Evolutionary conservation across 139 green algal genomes (phyloP).

Genomic region (Gonium pectorale): DNA sequence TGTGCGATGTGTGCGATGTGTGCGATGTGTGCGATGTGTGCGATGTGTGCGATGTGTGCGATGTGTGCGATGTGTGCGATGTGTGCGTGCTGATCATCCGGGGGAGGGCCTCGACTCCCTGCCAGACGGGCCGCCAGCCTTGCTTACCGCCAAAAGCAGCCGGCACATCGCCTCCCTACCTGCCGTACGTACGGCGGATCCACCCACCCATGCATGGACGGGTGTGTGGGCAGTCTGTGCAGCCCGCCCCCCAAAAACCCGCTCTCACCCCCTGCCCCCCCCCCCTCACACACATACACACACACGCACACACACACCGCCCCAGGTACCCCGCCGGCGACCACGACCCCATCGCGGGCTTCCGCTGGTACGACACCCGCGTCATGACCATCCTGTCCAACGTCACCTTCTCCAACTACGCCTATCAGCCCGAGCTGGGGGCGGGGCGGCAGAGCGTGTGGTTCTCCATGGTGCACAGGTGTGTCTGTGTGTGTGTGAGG

Average conservation of each 20-base stretch:
- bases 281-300: background rate
- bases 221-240: no score
- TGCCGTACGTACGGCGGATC: no score
- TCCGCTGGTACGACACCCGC: slow-evolving; percentile 62
- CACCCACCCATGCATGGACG: no score
- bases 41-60: no score
- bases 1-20: no score
- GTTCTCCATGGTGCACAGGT: slow-evolving; percentile 61
- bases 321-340: slow-evolving; percentile 55
- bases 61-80: no score
- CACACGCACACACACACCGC: background rate
- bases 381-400: slow-evolving; percentile 70
- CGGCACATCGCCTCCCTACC: no score
- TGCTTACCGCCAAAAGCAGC: no score
- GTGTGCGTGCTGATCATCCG: no score
- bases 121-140: no score
- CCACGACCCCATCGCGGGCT: slow-evolving; percentile 68
- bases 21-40: no score
- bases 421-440: slow-evolving; percentile 59
- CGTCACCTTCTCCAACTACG: slow-evolving; percentile 68
- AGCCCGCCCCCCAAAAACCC: background rate
- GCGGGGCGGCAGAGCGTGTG: slow-evolving; percentile 45
- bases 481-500: background rate
- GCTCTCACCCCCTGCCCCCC: background rate
- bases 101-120: no score